These are phyloP conservation scores for Peniophora sp. DNA, from an alignment of 1,284 basidiomycete genomes.

Conservation along the genomic window DNA sequence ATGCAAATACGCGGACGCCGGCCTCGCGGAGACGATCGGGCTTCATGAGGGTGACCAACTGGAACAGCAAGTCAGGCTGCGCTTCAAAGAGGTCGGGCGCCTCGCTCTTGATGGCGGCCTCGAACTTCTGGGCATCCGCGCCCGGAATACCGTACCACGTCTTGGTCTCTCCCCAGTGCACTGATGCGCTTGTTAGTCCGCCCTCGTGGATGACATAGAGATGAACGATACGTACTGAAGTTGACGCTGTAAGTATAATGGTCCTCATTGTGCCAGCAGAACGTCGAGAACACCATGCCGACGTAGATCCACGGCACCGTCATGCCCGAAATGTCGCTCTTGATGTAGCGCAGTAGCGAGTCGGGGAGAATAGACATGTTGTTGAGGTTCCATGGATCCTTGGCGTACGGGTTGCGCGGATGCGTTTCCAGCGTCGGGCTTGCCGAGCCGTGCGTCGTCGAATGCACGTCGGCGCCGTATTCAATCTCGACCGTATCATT, in stretches of 20 bases:
- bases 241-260: conserved; percentile 98
- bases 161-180: conserved; percentile 99
- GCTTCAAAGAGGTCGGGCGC: conserved; percentile 99
- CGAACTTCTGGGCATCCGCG: conserved; percentile 90
- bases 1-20: conserved; percentile 90
- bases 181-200: conserved; percentile 34
- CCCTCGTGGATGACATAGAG: background rate
- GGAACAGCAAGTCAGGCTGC: conserved; percentile 94
- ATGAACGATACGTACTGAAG: conserved; percentile 58
- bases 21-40: conserved; percentile 81
- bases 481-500: conserved; percentile 95
- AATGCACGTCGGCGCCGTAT: conserved; percentile 98
- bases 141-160: conserved; percentile 99
- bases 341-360: conserved; percentile 88
- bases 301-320: conserved; percentile 99
- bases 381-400: conserved; percentile 97
- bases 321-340: conserved; percentile 99
- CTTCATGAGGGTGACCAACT: conserved; percentile 85
- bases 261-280: conserved; percentile 99
- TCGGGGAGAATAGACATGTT: conserved; percentile 90
- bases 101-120: conserved; percentile 90
- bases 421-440: conserved; percentile 94
- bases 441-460: conserved; percentile 93
- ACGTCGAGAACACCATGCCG: conserved; percentile 98
- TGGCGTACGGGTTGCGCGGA: conserved; percentile 80